Evolutionary conservation across 202 grass and related monocot species (phyloP).

Genomic region (Zoysia matrella): DNA sequence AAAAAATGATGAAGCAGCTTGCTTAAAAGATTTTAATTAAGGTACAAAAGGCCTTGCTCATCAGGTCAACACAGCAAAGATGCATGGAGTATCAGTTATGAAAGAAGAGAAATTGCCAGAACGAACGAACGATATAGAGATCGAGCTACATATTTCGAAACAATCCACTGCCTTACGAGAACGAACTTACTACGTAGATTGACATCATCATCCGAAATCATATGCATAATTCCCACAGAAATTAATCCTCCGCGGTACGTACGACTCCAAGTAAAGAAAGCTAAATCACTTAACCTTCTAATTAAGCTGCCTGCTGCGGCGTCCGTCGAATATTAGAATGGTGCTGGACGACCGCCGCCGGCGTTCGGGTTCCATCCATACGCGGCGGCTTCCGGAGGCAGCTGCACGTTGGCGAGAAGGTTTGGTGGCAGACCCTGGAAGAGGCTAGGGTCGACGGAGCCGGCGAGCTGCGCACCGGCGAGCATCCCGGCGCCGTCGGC

Average conservation of each 20-base stretch:
- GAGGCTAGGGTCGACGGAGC: conserved; percentile 52
- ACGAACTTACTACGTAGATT: conserved; percentile 25
- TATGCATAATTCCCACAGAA: conserved; percentile 56
- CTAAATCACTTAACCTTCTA: conserved; percentile 54
- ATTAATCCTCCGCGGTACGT: conserved; percentile 16
- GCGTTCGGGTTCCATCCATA: conserved; percentile 73
- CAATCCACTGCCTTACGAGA: conserved; percentile 40
- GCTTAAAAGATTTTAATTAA: neutral
- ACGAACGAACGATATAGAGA: conserved; percentile 31
- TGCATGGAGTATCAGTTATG: conserved; percentile 26
- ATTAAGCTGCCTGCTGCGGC: neutral
- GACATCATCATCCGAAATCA: conserved; percentile 37
- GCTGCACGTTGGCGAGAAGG: conserved; percentile 80
- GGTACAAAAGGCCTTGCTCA: conserved; percentile 28
- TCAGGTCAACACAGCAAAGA: conserved; percentile 14
- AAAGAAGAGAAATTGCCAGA: conserved; percentile 36
- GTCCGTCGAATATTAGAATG: conserved; percentile 48
- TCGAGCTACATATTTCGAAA: conserved; percentile 48
- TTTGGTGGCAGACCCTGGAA: conserved; percentile 77
- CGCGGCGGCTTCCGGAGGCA: conserved; percentile 53
- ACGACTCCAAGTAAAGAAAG: conserved; percentile 35
- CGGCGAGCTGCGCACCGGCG: conserved; percentile 52
- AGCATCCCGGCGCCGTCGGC: conserved; percentile 47
- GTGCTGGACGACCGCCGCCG: conserved; percentile 40
- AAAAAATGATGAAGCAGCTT: conserved; percentile 2